Evolutionary conservation across 2,329 filamentous ascomycete genomes (phyloP).

Genomic region (Exophiala viscosa): DNA sequence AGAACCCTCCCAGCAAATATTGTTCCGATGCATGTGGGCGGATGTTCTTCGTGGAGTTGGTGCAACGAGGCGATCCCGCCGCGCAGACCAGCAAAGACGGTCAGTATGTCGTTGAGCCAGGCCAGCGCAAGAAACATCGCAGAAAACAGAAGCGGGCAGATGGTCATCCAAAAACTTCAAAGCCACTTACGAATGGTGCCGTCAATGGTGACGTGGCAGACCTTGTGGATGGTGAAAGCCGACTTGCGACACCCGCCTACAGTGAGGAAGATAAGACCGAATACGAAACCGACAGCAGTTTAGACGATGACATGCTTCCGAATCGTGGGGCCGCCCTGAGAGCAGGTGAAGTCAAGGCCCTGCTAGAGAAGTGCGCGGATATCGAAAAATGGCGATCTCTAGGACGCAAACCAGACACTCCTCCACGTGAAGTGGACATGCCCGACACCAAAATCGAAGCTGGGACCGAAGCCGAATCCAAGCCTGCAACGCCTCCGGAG

Average conservation of each 20-base stretch:
- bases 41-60: constrained; percentile 36
- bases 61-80: constrained; percentile 24
- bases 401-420: constrained; percentile 28
- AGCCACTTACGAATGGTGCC: constrained; percentile 2
- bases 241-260: constrained; percentile 28
- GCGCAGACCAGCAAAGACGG: constrained; percentile 21
- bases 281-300: constrained; percentile 30
- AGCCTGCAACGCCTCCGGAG: constrained; percentile 29
- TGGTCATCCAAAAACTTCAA: constrained; percentile 4
- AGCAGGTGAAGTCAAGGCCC: constrained; percentile 27
- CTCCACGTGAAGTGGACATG: constrained; percentile 25
- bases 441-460: constrained; percentile 6
- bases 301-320: constrained; percentile 31
- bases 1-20: constrained; percentile 44
- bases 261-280: constrained; percentile 31
- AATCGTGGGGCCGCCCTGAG: constrained; percentile 25
- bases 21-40: constrained; percentile 48
- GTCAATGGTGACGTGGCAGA: constrained; percentile 12
- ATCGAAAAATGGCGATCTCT: constrained; percentile 23
- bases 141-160: constrained; percentile 21
- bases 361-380: constrained; percentile 23
- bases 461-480: constrained; percentile 15
- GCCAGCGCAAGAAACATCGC: constrained; percentile 31
- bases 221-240: constrained; percentile 22
- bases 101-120: constrained; percentile 33